These are phyloP conservation scores for Abrus precatorius DNA, from an alignment of 306 rosid species.

Conservation along the genomic window DNA sequence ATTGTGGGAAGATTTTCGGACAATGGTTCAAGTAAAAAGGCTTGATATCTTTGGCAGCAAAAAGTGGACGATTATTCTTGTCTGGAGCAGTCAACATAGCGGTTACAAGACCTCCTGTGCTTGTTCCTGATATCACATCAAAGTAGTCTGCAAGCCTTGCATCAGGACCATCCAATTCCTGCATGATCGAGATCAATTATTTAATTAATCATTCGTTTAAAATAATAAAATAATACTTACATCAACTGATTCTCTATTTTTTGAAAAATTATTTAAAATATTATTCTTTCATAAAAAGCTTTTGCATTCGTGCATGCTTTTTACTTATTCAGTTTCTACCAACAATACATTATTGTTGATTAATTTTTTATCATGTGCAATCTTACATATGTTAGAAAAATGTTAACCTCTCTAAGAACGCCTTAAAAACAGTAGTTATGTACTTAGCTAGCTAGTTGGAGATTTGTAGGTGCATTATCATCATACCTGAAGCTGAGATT, in stretches of 20 bases:
- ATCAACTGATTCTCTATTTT: too few species aligned
- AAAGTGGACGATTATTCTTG: constrained; percentile 62
- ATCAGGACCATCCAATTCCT: constrained; percentile 74
- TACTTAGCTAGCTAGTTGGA: not conserved
- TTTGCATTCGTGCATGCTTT: too few species aligned
- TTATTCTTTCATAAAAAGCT: too few species aligned
- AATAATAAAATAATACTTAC: too few species aligned
- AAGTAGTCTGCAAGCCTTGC: constrained; percentile 82
- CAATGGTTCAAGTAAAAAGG: constrained; percentile 63
- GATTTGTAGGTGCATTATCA: not conserved
- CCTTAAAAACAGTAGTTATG: not conserved
- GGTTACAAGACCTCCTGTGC: constrained; percentile 77
- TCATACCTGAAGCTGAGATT: constrained; percentile 75
- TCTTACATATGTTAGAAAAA: too few species aligned
- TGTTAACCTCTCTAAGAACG: too few species aligned
- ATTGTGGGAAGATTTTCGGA: constrained; percentile 69
- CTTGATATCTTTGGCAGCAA: constrained; percentile 69
- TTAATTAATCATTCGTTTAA: not conserved
- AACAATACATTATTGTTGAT: too few species aligned
- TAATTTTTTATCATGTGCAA: too few species aligned
- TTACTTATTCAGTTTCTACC: too few species aligned
- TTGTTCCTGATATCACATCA: constrained; percentile 79
- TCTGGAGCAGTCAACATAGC: constrained; percentile 76
- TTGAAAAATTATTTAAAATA: too few species aligned
- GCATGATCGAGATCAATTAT: not conserved